Evolutionary conservation across 1,139 yeast genomes (phyloP).

Genomic region (Nakaseomyces bracarensis): DNA sequence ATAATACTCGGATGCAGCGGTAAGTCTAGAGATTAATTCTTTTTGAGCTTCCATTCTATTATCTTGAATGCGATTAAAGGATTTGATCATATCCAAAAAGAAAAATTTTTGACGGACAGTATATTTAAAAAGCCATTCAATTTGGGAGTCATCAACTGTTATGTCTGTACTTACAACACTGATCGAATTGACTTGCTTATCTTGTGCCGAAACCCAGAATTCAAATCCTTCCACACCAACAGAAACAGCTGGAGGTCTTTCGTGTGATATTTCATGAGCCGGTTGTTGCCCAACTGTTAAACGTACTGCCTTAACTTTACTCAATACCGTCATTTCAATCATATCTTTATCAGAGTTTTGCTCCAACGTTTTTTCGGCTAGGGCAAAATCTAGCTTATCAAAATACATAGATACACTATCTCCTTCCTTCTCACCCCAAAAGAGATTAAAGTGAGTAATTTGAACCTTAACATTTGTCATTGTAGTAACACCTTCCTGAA

Average conservation of each 20-base stretch:
- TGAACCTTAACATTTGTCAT: constrained; percentile 45
- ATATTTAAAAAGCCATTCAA: constrained; percentile 37
- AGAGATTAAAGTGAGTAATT: constrained; percentile 40
- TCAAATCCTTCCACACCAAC: constrained; percentile 32
- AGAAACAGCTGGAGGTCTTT: constrained; percentile 18
- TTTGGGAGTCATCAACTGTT: constrained; percentile 33
- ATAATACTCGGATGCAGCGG: constrained; percentile 53
- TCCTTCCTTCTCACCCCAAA: constrained; percentile 18
- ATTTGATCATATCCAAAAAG: constrained; percentile 23
- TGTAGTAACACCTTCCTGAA: constrained; percentile 35
- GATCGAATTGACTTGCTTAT: constrained; percentile 33
- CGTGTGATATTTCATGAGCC: constrained; percentile 12
- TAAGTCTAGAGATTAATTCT: constrained; percentile 36
- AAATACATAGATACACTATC: constrained; percentile 31
- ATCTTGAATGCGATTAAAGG: constrained; percentile 15
- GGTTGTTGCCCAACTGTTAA: constrained; percentile 16
- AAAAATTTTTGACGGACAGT: constrained; percentile 20
- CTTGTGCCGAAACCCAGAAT: constrained; percentile 37
- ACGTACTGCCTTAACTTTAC: constrained; percentile 19
- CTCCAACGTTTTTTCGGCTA: constrained; percentile 18
- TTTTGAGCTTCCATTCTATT: constrained; percentile 15
- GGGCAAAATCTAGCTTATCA: constrained; percentile 34
- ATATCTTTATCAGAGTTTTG: constrained; percentile 13
- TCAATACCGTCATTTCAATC: constrained; percentile 16
- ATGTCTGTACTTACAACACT: constrained; percentile 34